Conservation (phyloP, 805 yeast genomes). For the Teunomyces tritomae region DNA sequence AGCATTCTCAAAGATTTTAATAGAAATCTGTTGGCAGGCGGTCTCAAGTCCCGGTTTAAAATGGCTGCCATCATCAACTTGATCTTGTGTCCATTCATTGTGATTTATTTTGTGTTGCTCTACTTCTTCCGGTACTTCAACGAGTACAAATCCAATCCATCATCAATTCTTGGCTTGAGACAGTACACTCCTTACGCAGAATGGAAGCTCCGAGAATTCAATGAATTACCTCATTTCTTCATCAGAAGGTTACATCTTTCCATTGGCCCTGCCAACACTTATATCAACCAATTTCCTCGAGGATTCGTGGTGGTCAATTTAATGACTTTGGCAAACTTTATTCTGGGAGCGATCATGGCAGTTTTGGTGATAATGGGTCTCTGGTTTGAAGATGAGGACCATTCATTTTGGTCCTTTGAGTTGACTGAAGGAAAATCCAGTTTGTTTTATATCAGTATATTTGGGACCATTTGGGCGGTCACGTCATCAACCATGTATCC, state of each 20-base stretch:
- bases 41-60: slow-evolving; percentile 74
- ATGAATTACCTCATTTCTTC: slow-evolving; percentile 88
- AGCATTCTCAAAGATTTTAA: slow-evolving; percentile 68
- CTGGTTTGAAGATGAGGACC: slow-evolving; percentile 77
- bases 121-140: slow-evolving; percentile 90
- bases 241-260: slow-evolving; percentile 75
- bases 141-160: slow-evolving; percentile 87
- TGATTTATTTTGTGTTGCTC: slow-evolving; percentile 74
- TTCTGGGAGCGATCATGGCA: slow-evolving; percentile 87
- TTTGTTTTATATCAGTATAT: slow-evolving; percentile 79
- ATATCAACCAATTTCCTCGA: slow-evolving; percentile 89
- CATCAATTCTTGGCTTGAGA: slow-evolving; percentile 62
- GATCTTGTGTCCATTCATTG: slow-evolving; percentile 80
- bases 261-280: slow-evolving; percentile 73
- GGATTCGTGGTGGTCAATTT: slow-evolving; percentile 46
- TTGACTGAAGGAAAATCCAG: slow-evolving; percentile 77
- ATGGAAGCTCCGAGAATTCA: slow-evolving; percentile 93
- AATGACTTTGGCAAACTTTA: slow-evolving; percentile 48
- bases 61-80: slow-evolving; percentile 86
- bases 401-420: slow-evolving; percentile 82
- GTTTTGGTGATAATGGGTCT: slow-evolving; percentile 65
- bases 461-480: slow-evolving; percentile 87
- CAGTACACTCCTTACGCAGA: slow-evolving; percentile 93
- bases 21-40: slow-evolving; percentile 62
- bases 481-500: slow-evolving; percentile 60